Conservation (phyloP, 495 filamentous ascomycete genomes). For the Extremus antarcticus region DNA sequence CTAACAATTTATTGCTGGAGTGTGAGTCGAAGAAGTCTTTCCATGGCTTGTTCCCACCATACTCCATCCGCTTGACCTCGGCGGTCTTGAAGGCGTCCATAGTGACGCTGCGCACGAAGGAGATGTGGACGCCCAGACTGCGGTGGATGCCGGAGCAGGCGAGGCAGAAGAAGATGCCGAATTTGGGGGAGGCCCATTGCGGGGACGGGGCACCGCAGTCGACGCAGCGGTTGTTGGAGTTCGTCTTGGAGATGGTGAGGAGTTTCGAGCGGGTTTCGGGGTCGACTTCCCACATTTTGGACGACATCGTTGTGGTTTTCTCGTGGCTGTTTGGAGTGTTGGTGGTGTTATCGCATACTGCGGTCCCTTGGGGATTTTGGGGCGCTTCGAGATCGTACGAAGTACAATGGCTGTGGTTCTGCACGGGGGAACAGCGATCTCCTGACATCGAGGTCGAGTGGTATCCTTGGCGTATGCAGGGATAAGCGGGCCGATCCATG, state of each 20-base stretch:
- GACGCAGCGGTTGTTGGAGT: constrained; percentile 77
- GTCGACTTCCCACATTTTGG: constrained; percentile 92
- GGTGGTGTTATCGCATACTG: neutral
- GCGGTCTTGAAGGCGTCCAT: constrained; percentile 94
- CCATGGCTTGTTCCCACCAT: constrained; percentile 81
- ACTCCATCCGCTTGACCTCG: constrained; percentile 77
- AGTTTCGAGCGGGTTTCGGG: constrained; percentile 92
- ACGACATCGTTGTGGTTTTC: constrained; percentile 21
- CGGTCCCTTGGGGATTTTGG: neutral
- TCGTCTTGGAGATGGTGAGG: constrained; percentile 73
- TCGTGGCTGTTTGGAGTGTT: neutral
- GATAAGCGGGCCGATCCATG: neutral
- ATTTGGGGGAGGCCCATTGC: constrained; percentile 78
- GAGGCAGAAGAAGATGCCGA: constrained; percentile 90
- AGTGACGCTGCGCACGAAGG: constrained; percentile 87
- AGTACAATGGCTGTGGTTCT: neutral
- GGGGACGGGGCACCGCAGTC: constrained; percentile 90
- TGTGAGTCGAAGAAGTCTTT: constrained; percentile 69
- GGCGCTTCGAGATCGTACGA: neutral
- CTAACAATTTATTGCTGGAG: constrained; percentile 47
- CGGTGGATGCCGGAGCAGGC: constrained; percentile 92
- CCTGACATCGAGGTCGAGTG: neutral
- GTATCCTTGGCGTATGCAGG: neutral
- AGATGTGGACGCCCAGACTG: constrained; percentile 92
- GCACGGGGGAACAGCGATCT: neutral